Evolutionary conservation across 164 flowering plant genomes (phyloP).

Genomic region (Chimonanthus salicifolius): DNA sequence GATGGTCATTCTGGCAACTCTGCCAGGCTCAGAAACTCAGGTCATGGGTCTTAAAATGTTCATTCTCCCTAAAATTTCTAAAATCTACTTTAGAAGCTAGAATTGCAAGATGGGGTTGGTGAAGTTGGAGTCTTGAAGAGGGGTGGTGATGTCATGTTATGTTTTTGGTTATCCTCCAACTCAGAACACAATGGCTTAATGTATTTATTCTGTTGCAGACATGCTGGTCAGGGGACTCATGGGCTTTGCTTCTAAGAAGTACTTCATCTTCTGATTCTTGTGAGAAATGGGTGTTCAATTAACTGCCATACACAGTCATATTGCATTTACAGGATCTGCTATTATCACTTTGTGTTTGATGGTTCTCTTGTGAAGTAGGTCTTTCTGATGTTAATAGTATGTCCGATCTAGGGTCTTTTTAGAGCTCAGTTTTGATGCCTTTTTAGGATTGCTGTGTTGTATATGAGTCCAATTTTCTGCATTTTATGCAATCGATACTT

Average conservation of each 20-base stretch:
- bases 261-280: constrained; percentile 52
- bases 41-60: constrained; percentile 44
- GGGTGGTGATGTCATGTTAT: constrained; percentile 40
- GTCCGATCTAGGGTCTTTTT: constrained; percentile 3
- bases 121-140: constrained; percentile 31
- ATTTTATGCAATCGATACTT: neutral
- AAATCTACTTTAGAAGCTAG: constrained; percentile 35
- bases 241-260: constrained; percentile 63
- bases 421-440: constrained; percentile 1
- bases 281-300: constrained; percentile 40
- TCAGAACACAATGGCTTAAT: constrained; percentile 37
- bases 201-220: constrained; percentile 76
- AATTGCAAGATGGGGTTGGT: constrained; percentile 32
- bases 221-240: constrained; percentile 57
- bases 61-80: constrained; percentile 28
- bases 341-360: neutral
- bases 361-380: constrained; percentile 10
- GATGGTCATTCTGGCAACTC: constrained; percentile 70
- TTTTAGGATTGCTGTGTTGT: constrained; percentile 1
- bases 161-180: constrained; percentile 42
- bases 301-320: constrained; percentile 28
- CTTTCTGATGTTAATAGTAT: constrained; percentile 9
- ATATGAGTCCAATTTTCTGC: constrained; percentile 2
- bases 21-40: constrained; percentile 63
- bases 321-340: constrained; percentile 24